Evolutionary conservation across 768 basidiomycete species (phyloP).

Genomic region (Agaricus subrufescens): DNA sequence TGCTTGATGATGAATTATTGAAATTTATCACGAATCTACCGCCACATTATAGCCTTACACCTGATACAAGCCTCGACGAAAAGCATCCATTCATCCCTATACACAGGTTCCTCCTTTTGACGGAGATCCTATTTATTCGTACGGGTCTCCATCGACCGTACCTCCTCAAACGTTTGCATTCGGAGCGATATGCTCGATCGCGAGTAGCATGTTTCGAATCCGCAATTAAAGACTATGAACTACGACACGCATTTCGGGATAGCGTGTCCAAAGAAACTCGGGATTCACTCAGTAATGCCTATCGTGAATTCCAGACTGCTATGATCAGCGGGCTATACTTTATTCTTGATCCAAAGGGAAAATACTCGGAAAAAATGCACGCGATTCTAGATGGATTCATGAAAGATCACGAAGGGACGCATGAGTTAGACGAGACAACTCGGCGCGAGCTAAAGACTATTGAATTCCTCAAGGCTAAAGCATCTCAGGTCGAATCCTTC

Average conservation of each 20-base stretch:
- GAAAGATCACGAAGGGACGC: slow-evolving; percentile 55
- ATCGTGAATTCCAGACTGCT: slow-evolving; percentile 83
- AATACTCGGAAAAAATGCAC: slow-evolving; percentile 68
- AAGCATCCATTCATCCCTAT: slow-evolving; percentile 62
- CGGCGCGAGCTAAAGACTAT: slow-evolving; percentile 80
- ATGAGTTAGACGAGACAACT: slow-evolving; percentile 80
- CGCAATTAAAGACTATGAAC: slow-evolving; percentile 80
- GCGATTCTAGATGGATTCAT: slow-evolving; percentile 76
- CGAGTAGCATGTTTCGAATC: slow-evolving; percentile 88
- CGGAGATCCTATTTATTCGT: slow-evolving; percentile 84
- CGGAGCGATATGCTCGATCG: slow-evolving; percentile 79
- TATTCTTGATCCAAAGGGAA: slow-evolving; percentile 71
- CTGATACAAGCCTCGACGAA: slow-evolving; percentile 76
- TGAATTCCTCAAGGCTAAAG: slow-evolving; percentile 71
- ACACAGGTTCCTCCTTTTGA: slow-evolving; percentile 85
- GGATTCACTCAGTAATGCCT: slow-evolving; percentile 73
- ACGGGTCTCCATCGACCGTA: slow-evolving; percentile 87
- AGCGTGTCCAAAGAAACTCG: slow-evolving; percentile 57
- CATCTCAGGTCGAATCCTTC: slow-evolving; percentile 46
- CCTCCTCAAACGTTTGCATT: slow-evolving; percentile 71
- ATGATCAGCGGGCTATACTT: slow-evolving; percentile 90
- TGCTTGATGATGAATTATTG: slow-evolving; percentile 79
- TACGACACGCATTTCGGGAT: slow-evolving; percentile 66
- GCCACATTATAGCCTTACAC: slow-evolving; percentile 69
- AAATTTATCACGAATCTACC: slow-evolving; percentile 74